A percentile compares a stretch with the other conserved stretches of the same genome.
phyloP scores from a whole-genome alignment of 2,329 filamentous ascomycete genomes.

The Talaromyces marneffei region DNA sequence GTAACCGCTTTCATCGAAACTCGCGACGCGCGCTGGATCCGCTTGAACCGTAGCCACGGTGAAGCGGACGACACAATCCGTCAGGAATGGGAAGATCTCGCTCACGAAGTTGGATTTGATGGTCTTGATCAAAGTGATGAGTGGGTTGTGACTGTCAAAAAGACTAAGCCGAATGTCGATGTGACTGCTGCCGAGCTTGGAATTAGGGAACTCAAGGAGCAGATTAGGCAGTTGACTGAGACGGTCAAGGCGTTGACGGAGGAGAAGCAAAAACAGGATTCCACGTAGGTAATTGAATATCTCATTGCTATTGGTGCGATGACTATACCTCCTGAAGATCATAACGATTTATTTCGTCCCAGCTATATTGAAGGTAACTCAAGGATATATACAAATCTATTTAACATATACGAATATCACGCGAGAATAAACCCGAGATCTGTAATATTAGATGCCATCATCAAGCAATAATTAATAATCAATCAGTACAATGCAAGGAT shows the following conservation, averaged over 20 bases:
- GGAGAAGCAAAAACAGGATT: slow-evolving; percentile 15
- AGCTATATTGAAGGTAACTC: neutral
- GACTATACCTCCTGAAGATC: neutral
- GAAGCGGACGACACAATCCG: slow-evolving; percentile 84
- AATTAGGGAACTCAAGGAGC: slow-evolving; percentile 37
- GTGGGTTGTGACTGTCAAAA: slow-evolving; percentile 74
- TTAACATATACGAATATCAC: neutral
- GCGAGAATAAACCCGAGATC: neutral
- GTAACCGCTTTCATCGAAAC: slow-evolving; percentile 70
- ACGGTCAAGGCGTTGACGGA: slow-evolving; percentile 56
- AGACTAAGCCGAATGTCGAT: slow-evolving; percentile 74
- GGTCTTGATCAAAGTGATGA: slow-evolving; percentile 52
- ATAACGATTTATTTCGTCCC: neutral
- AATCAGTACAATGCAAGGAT: neutral
- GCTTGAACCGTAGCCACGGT: slow-evolving; percentile 67
- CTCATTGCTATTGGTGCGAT: neutral
- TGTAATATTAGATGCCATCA: neutral
- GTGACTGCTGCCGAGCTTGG: slow-evolving; percentile 71
- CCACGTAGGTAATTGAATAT: neutral
- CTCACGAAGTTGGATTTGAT: slow-evolving; percentile 66
- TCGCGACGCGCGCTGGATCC: slow-evolving; percentile 59
- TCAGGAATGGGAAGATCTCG: slow-evolving; percentile 90
- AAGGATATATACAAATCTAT: neutral
- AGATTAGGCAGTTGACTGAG: slow-evolving; percentile 57
- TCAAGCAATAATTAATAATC: neutral